A percentile compares a stretch with the other conserved stretches of the same genome.
phyloP scores from a whole-genome alignment of 192 early-diverging fungal species.

The Irineochytrium annulatum region DNA sequence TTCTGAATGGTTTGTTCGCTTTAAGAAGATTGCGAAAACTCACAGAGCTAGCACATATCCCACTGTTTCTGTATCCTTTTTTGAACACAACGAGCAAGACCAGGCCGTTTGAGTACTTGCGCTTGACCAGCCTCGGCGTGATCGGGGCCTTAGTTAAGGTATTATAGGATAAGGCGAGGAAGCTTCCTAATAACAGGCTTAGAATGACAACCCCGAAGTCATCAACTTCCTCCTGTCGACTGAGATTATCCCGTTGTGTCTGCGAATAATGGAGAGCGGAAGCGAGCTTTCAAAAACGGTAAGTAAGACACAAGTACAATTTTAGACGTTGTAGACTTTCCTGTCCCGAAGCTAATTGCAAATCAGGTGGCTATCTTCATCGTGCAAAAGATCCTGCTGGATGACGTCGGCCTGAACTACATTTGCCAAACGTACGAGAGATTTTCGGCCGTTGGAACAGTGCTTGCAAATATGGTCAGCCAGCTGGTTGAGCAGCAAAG shows the following conservation, averaged over 20 bases:
- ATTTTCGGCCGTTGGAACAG: slow-evolving; percentile 92
- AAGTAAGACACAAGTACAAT: not conserved
- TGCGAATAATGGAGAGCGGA: slow-evolving; percentile 99
- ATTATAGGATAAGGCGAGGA: not conserved
- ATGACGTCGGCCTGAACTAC: slow-evolving; percentile 86
- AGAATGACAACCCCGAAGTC: slow-evolving; percentile 94
- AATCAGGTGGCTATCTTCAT: slow-evolving; percentile 88
- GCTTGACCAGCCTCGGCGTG: slow-evolving; percentile 89
- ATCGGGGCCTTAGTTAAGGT: slow-evolving; percentile 96
- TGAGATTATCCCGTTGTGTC: slow-evolving; percentile 94
- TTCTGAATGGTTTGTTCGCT: slow-evolving; percentile 64
- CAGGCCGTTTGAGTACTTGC: slow-evolving; percentile 92
- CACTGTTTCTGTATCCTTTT: slow-evolving; percentile 96
- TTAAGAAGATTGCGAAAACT: not conserved
- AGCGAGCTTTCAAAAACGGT: slow-evolving; percentile 94
- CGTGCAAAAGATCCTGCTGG: slow-evolving; percentile 92
- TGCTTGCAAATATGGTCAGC: slow-evolving; percentile 88
- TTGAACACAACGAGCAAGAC: slow-evolving; percentile 94
- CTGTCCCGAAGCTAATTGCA: not conserved
- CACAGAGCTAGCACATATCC: slow-evolving; percentile 77
- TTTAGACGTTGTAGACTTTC: not conserved
- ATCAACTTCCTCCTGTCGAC: slow-evolving; percentile 93
- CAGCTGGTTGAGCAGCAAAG: slow-evolving; percentile 84
- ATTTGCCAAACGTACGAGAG: slow-evolving; percentile 89
- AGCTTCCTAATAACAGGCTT: not conserved